Percentiles rank a stretch among this genome's conserved stretches.
Evolutionary conservation across 2,329 filamentous ascomycete genomes (phyloP).

Genomic region (Metarhizium rileyi): DNA sequence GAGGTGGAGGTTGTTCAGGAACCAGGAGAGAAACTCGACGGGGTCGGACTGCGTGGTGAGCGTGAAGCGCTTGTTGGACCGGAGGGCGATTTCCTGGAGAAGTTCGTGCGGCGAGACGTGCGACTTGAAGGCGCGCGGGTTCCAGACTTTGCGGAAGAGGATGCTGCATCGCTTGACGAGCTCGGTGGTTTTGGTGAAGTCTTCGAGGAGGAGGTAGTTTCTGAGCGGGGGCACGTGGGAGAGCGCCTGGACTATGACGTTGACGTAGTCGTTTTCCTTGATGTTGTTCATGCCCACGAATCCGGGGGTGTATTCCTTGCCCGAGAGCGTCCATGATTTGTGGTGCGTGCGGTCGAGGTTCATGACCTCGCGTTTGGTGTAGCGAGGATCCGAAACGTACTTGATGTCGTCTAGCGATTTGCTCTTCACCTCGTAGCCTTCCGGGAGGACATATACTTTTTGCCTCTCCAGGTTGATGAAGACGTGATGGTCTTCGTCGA

Average conservation of each 20-base stretch:
- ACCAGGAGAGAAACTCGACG: constrained; percentile 95
- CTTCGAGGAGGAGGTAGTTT: constrained; percentile 84
- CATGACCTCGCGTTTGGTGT: constrained; percentile 69
- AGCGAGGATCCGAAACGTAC: constrained; percentile 87
- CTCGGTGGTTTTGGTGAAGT: constrained; percentile 63
- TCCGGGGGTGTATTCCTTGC: constrained; percentile 81
- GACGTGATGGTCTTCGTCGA: constrained; percentile 92
- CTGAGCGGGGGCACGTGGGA: constrained; percentile 82
- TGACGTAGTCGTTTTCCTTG: constrained; percentile 98
- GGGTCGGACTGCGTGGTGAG: constrained; percentile 88
- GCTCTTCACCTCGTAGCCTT: constrained; percentile 93
- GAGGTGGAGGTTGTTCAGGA: constrained; percentile 89
- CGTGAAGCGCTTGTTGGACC: constrained; percentile 86
- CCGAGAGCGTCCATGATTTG: constrained; percentile 50
- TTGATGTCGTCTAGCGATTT: constrained; percentile 97
- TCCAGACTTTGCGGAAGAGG: constrained; percentile 95
- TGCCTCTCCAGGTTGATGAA: constrained; percentile 97
- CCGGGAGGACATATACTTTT: constrained; percentile 83
- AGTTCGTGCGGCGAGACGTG: constrained; percentile 97
- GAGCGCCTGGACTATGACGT: constrained; percentile 85
- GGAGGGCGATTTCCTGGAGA: constrained; percentile 84
- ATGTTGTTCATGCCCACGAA: constrained; percentile 99
- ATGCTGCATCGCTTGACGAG: constrained; percentile 82
- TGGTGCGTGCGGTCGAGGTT: constrained; percentile 58
- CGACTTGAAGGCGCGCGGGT: constrained; percentile 87